Evolutionary conservation across 129 eudicot species (phyloP).

Genomic region (Pittosporum tobira): DNA sequence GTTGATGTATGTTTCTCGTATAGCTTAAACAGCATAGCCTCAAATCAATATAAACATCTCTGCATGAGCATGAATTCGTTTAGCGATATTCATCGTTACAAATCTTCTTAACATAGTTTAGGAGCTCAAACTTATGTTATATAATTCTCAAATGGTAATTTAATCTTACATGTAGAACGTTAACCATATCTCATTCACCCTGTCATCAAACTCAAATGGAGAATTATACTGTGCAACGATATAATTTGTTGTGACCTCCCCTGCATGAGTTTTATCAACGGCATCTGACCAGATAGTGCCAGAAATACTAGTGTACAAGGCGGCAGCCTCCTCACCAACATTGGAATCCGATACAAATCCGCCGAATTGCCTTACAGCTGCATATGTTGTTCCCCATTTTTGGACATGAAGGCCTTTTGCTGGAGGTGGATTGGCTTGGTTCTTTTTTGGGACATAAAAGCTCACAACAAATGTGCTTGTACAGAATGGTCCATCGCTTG

Average conservation of each 20-base stretch:
- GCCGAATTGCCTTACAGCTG: conserved; percentile 69
- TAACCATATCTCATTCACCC: conserved; percentile 93
- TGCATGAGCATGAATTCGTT: background rate
- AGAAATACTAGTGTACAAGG: conserved; percentile 42
- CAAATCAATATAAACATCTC: background rate
- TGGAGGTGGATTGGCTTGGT: conserved; percentile 75
- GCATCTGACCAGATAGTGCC: conserved; percentile 73
- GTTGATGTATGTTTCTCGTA: too few relatives aligned
- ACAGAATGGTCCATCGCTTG: conserved; percentile 91
- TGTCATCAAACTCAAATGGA: conserved; percentile 68
- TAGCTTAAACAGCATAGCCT: too few relatives aligned
- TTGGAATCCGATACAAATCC: conserved; percentile 57
- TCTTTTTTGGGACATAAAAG: conserved; percentile 71
- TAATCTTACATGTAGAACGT: conserved; percentile 36
- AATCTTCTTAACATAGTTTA: background rate
- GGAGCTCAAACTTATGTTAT: background rate
- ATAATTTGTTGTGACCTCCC: conserved; percentile 37
- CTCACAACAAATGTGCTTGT: conserved; percentile 72
- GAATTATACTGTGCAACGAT: conserved; percentile 83
- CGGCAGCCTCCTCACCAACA: conserved; percentile 67
- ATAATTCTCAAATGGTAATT: background rate
- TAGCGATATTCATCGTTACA: background rate
- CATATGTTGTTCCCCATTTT: conserved; percentile 60
- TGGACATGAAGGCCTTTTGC: conserved; percentile 61
- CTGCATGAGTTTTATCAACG: conserved; percentile 44